Evolutionary conservation across 257 asterid genomes (phyloP), one percentile per base, ranked within the genome.

Genomic region (Catharanthus roseus): DNA sequence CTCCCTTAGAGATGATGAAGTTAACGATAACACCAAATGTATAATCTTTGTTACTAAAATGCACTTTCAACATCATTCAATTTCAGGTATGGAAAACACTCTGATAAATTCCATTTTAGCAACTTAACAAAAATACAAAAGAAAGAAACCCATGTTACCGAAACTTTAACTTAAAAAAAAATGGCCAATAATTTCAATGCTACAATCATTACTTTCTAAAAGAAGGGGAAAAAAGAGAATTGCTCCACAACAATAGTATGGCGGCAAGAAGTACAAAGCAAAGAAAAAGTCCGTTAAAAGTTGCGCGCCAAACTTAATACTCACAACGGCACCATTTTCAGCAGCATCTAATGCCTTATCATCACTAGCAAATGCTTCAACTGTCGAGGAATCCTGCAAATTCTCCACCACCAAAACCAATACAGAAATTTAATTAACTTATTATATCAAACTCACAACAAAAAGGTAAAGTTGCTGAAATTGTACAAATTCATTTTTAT

Each of bases 331-430:
- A 13, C 82, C 88, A 75, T 85, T 87, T 60, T 74, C 85, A 72
- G 78, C 86, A 10, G 97, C 97, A 69, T 82, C 87, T 78, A 93
- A 70, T 45, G 95, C 92, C 82, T 83, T 86, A 2, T 88, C 87
- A 34, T 85, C 90, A 61, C 77, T 78, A 42, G 64, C 83, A 50
- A 72, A 80, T 50, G 81, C 89, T 0, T 71, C 71, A 75, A 11
- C 82, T 28, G 81, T 36, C 33, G 33, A 49, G 19, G 83, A 69
- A 75, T 90, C 97, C 98, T 93, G 82, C 3, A 45, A 70, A 65
- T 18, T 39, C 3, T 13, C 51, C 13, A 54, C 51, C 15, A 61
- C 1, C 42, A 38, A 38, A 38, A 38, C 42, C 3, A 3, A 38
- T 8, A 38, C 42, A 38, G 8, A 38, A 38, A 38, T 38, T 8